A percentile compares a stretch with the other conserved stretches of the same genome.
These are phyloP conservation scores for Phytophthora ohioensis DNA, from an alignment of 352 stramenopile species.

Conservation along the genomic window DNA sequence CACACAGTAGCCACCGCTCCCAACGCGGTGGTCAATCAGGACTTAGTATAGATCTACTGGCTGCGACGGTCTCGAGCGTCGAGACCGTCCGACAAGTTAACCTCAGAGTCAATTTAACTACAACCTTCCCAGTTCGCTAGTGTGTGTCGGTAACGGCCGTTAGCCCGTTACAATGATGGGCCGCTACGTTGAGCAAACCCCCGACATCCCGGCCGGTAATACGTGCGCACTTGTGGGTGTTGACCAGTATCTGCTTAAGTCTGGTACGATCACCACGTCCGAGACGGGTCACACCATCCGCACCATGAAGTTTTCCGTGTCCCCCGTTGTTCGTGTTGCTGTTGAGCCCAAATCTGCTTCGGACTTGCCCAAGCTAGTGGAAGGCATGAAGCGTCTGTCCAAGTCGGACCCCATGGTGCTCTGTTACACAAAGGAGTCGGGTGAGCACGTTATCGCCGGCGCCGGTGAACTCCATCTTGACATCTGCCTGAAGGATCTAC, in stretches of 20 bases:
- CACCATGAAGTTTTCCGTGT: constrained; percentile 99
- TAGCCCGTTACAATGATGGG: constrained; percentile 87
- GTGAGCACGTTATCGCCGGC: constrained; percentile 99
- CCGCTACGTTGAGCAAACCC: constrained; percentile 97
- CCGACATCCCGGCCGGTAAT: constrained; percentile 99
- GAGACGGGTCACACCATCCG: constrained; percentile 99
- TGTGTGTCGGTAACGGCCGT: no score
- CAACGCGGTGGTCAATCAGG: no score
- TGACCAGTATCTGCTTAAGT: constrained; percentile 99
- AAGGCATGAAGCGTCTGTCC: constrained; percentile 99
- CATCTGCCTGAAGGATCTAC: constrained; percentile 99
- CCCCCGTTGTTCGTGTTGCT: constrained; percentile 98
- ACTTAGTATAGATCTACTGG: no score
- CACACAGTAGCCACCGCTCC: no score
- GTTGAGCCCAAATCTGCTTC: constrained; percentile 99
- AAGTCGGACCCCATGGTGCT: constrained; percentile 99
- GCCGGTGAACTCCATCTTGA: constrained; percentile 99
- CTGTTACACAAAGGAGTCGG: constrained; percentile 99
- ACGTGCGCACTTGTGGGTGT: constrained; percentile 99
- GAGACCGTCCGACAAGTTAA: no score
- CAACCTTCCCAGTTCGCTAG: no score
- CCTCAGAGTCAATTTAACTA: no score
- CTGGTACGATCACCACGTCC: constrained; percentile 98
- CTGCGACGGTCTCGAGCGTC: no score
- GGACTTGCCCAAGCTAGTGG: constrained; percentile 99